Evolutionary conservation across 257 asterid genomes (phyloP).

Genomic region (Solanum arcanum): DNA sequence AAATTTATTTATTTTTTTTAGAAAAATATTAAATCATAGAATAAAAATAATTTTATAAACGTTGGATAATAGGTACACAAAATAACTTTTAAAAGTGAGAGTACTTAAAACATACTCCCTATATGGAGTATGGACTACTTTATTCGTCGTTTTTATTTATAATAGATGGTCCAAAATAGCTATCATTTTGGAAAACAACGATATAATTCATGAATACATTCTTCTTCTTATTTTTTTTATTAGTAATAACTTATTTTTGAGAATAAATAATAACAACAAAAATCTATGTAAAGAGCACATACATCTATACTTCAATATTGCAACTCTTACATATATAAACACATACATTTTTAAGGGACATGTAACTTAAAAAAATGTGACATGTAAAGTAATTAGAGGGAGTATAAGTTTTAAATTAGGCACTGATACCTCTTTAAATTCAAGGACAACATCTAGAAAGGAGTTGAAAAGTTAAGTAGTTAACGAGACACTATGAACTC

Average conservation of each 20-base stretch:
- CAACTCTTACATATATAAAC: too few relatives aligned
- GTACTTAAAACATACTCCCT: neutral
- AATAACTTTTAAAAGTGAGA: neutral
- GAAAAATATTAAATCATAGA: neutral
- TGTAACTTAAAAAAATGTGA: too few relatives aligned
- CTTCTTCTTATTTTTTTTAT: too few relatives aligned
- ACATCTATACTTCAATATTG: neutral
- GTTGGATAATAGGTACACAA: neutral
- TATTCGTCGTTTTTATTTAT: neutral
- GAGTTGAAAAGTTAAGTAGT: neutral
- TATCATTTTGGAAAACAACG: too few relatives aligned
- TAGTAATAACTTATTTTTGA: too few relatives aligned
- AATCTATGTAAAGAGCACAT: neutral
- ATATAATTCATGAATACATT: neutral
- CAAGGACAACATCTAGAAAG: neutral
- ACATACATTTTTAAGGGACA: neutral
- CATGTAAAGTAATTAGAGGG: too few relatives aligned
- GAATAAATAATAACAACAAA: neutral
- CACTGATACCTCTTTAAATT: neutral
- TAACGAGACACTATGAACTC: too few relatives aligned
- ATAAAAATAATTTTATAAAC: neutral
- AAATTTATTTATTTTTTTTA: neutral
- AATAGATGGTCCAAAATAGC: too few relatives aligned
- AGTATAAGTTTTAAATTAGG: neutral
- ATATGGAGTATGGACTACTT: neutral